Base-by-base conservation (phyloP, 306 rosid species). In the Prinsepia uniflora region DNA sequence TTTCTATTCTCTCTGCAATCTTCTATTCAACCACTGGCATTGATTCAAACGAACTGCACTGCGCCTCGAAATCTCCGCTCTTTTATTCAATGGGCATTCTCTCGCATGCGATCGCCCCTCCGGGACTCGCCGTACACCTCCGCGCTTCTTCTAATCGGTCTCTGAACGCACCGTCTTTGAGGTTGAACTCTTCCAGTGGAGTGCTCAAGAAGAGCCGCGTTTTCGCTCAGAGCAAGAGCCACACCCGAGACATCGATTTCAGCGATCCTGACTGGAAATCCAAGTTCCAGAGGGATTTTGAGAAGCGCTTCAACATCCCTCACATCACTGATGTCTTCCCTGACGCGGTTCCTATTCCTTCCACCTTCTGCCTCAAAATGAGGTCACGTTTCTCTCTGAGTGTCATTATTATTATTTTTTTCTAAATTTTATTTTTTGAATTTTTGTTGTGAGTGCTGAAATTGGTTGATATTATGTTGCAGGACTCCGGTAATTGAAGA, bases 301-400 rank as follows among this genome's bases (percentile, higher is more conserved):
- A 81, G 70, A 66, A 39, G 3, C 97, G 99, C 72, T 94, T 94
- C 79, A 81, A 81, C 20, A 81, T 94, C 24, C 99, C 99, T 11
- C 99, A 91, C 74, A 72, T 94, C 66, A 86, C 95, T 19, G 96
- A 94, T 13, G 57, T 84, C 34, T 87, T 90, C 74, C 80, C 65
- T 0, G 89, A 91, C 73, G 83, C 83, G 53, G 50, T 75, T 74
- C 71, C 97, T 17, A 87, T 94, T 65, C 99, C 92, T n/a, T 94
- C 99, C 45, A 94, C 99, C 24, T 94, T 94, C 72, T 94, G 97
- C 70, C 97, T 94, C 83, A 87, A 46, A 75, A 94, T 94, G 99
- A 94, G 97, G 98, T 93, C 72, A 20, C 34, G 18, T 17, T 10
- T 22, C 7, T 46, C 14, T 74, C 48, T 10, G 2, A 63, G 19